Evolutionary conservation across 257 asterid species (phyloP).

Genomic region (Eustoma russellianum): DNA sequence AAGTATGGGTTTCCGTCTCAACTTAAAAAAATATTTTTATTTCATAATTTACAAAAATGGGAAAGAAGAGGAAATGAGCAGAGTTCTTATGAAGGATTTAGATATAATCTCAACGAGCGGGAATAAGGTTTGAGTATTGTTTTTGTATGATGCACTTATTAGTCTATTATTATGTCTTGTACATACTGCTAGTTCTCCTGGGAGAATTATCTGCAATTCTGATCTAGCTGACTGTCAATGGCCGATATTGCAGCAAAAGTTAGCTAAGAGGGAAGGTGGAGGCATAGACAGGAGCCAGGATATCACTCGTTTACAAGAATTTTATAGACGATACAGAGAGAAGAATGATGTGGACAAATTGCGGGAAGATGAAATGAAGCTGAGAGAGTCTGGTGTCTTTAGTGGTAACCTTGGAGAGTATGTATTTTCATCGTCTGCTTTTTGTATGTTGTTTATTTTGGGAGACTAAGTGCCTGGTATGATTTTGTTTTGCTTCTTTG

Average conservation of each 20-base stretch:
- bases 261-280: constrained; percentile 87
- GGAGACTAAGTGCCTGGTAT: background rate
- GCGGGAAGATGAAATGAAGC: constrained; percentile 76
- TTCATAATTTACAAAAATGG: too few species aligned
- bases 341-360: constrained; percentile 69
- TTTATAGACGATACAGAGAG: constrained; percentile 68
- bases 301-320: constrained; percentile 77
- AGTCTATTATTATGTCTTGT: too few species aligned
- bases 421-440: constrained; percentile 29
- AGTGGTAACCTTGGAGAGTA: constrained; percentile 98
- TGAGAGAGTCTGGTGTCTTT: constrained; percentile 87
- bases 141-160: too few species aligned
- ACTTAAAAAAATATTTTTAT: too few species aligned
- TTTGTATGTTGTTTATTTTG: background rate
- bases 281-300: constrained; percentile 84
- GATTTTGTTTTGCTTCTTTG: background rate
- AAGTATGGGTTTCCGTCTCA: too few species aligned
- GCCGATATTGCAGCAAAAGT: constrained; percentile 66
- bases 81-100: too few species aligned
- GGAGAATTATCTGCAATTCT: background rate
- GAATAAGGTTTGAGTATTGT: too few species aligned
- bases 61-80: too few species aligned
- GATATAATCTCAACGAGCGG: too few species aligned
- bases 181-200: too few species aligned
- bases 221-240: background rate